phyloP scores from a whole-genome alignment of 2,329 filamentous ascomycete genomes.

The Rutstroemia sydowiana region DNA sequence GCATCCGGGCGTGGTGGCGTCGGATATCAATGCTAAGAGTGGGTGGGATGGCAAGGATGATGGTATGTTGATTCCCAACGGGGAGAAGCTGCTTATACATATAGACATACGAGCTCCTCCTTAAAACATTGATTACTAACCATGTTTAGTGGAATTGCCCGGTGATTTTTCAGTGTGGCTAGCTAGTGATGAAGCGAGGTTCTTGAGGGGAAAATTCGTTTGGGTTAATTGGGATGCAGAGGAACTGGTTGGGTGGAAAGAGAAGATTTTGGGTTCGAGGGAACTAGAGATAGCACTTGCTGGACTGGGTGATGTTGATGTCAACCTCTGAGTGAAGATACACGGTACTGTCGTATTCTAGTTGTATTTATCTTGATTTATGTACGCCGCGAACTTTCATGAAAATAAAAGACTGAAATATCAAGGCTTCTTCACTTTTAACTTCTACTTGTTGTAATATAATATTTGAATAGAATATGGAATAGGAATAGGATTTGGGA shows the following conservation, averaged over 20 bases:
- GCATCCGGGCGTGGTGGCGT: conserved; percentile 34
- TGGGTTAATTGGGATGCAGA: conserved; percentile 44
- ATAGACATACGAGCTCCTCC: too few relatives aligned
- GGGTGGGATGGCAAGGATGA: background rate
- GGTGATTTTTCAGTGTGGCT: conserved; percentile 6
- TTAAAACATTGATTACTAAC: background rate
- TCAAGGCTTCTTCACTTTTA: too few relatives aligned
- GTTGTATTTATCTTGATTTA: too few relatives aligned
- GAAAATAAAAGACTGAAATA: too few relatives aligned
- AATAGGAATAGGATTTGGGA: too few relatives aligned
- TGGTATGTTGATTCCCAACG: background rate
- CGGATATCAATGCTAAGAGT: conserved; percentile 8
- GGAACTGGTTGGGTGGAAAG: conserved; percentile 30
- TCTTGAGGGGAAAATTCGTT: conserved; percentile 38
- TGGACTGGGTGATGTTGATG: background rate
- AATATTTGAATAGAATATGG: too few relatives aligned
- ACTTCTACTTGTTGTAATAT: too few relatives aligned
- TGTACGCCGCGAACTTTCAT: too few relatives aligned
- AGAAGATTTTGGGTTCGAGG: background rate
- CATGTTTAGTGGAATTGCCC: background rate
- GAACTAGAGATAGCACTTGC: background rate
- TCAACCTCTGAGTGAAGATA: too few relatives aligned
- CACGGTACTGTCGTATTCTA: too few relatives aligned
- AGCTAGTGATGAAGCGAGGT: conserved; percentile 33
- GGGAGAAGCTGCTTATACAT: background rate